Evolutionary conservation across 1,284 basidiomycete species (phyloP).

Genomic region (Pterulicium gracile): DNA sequence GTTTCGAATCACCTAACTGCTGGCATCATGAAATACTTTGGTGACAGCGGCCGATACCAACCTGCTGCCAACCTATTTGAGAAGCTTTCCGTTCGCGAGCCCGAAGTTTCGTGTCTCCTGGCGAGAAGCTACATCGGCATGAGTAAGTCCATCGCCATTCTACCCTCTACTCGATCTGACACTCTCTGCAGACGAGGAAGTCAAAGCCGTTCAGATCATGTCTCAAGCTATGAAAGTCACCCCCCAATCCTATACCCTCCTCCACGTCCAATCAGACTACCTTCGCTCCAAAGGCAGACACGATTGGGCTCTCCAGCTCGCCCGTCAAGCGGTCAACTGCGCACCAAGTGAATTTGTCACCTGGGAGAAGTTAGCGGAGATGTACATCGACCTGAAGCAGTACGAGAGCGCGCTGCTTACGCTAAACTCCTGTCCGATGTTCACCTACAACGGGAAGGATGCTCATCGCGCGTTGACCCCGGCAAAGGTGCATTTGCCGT

Average conservation of each 20-base stretch:
- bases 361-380: constrained; percentile 95
- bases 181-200: constrained; percentile 74
- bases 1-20: constrained; percentile 95
- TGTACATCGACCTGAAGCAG: constrained; percentile 85
- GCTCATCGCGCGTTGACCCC: constrained; percentile 82
- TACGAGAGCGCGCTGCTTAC: constrained; percentile 89
- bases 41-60: constrained; percentile 81
- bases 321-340: constrained; percentile 92
- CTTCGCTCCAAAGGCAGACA: constrained; percentile 74
- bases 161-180: too few relatives aligned
- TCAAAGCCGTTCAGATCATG: constrained; percentile 96
- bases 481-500: constrained; percentile 77
- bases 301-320: constrained; percentile 90
- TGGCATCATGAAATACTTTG: constrained; percentile 95
- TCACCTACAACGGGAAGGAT: constrained; percentile 97
- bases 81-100: constrained; percentile 76
- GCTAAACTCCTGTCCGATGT: constrained; percentile 99
- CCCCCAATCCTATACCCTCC: constrained; percentile 87
- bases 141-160: constrained; percentile 53
- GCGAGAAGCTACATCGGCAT: constrained; percentile 93
- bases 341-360: constrained; percentile 97
- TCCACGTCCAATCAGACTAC: constrained; percentile 94
- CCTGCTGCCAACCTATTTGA: constrained; percentile 94
- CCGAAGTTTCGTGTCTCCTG: constrained; percentile 83
- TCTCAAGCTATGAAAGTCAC: constrained; percentile 74